Evolutionary conservation across 2,329 filamentous ascomycete species (phyloP).

Genomic region (Chaetomium sp.): DNA sequence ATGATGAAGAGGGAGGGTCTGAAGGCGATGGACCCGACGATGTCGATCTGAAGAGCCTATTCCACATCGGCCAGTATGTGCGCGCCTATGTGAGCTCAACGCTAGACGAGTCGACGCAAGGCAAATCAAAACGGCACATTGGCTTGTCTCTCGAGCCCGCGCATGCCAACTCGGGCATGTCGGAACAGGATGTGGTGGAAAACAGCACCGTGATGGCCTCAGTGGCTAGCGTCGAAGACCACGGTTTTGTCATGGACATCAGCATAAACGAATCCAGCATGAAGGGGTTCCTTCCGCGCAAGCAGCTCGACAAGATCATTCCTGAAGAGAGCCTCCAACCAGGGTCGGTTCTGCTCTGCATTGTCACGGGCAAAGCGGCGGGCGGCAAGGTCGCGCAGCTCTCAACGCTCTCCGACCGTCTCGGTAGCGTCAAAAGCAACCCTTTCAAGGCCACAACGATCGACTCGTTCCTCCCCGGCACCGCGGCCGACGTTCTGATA

Average conservation of each 20-base stretch:
- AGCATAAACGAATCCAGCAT: constrained; percentile 62
- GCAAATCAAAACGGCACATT: constrained; percentile 71
- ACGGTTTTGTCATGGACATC: constrained; percentile 89
- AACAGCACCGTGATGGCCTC: constrained; percentile 81
- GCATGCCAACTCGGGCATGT: constrained; percentile 69
- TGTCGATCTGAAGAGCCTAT: constrained; percentile 68
- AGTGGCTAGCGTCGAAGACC: constrained; percentile 88
- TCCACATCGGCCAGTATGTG: constrained; percentile 79
- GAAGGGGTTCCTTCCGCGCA: constrained; percentile 78
- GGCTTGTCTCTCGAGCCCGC: constrained; percentile 79
- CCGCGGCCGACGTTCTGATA: constrained; percentile 78
- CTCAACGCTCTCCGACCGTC: constrained; percentile 63
- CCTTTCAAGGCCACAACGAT: constrained; percentile 77
- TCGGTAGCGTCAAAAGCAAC: constrained; percentile 59
- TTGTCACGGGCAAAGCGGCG: constrained; percentile 66
- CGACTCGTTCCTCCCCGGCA: constrained; percentile 84
- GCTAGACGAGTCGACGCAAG: constrained; percentile 50
- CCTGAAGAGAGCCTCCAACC: constrained; percentile 66
- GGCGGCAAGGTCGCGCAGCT: constrained; percentile 83
- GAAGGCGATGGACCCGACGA: constrained; percentile 47
- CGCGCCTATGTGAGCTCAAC: constrained; percentile 78
- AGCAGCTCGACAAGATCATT: constrained; percentile 64
- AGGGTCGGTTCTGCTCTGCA: constrained; percentile 77
- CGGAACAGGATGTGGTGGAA: constrained; percentile 63
- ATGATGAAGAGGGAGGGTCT: constrained; percentile 44